phyloP scores from a whole-genome alignment of 2,329 filamentous ascomycete genomes.

The Phyllosticta ampelicida region DNA sequence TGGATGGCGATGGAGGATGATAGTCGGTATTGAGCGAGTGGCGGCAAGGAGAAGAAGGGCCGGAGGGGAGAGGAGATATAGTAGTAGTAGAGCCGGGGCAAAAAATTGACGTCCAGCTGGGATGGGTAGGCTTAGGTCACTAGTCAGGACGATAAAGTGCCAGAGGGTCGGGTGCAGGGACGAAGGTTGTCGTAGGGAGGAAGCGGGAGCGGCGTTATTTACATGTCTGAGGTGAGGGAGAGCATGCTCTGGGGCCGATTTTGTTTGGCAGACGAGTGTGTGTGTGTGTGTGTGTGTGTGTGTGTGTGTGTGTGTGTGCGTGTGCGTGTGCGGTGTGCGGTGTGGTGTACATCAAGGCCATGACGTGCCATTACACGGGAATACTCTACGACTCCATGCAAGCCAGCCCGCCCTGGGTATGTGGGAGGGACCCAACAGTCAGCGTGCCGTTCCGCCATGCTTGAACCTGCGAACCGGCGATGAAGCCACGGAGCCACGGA shows the following conservation, averaged over 20 bases:
- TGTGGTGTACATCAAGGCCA: background rate
- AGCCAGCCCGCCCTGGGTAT: no score
- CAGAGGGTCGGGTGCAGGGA: background rate
- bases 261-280: background rate
- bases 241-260: background rate
- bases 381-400: background rate
- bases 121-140: background rate
- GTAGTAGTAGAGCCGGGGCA: background rate
- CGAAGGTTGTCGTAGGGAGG: background rate
- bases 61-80: background rate
- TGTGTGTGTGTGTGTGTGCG: no score
- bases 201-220: background rate
- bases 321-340: no score
- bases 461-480: background rate
- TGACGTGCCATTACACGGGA: constrained; percentile 1
- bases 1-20: background rate
- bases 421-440: background rate
- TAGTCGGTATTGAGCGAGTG: background rate
- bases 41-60: no score
- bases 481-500: background rate
- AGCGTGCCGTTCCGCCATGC: constrained; percentile 3
- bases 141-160: background rate
- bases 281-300: no score
- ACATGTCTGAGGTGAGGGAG: background rate
- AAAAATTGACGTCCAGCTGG: background rate